A percentile compares a stretch with the other conserved stretches of the same genome.
phyloP scores from a whole-genome alignment of 1,139 yeast species.

The Pichia sp. region DNA sequence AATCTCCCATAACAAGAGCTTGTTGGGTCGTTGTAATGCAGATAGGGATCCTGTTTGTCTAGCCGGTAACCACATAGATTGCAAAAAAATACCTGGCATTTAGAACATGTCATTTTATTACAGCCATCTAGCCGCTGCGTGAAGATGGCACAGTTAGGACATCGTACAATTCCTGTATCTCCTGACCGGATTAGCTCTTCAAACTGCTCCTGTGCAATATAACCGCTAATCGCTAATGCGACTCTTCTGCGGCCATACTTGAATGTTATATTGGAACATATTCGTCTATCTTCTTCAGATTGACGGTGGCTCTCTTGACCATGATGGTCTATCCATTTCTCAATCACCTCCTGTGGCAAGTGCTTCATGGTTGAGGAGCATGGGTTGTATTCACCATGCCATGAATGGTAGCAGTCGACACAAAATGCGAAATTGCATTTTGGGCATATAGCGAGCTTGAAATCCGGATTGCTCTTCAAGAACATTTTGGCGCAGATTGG shows the following conservation, averaged over 20 bases:
- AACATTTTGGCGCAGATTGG: constrained; percentile 41
- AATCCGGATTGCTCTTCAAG: constrained; percentile 47
- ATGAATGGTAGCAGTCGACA: constrained; percentile 54
- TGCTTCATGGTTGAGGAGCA: constrained; percentile 39
- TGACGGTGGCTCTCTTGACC: constrained; percentile 22
- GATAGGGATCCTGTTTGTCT: constrained; percentile 45
- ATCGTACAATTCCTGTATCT: constrained; percentile 41
- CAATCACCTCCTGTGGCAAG: constrained; percentile 44
- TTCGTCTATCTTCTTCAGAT: constrained; percentile 30
- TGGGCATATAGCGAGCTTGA: constrained; percentile 51
- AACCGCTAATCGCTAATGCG: constrained; percentile 42
- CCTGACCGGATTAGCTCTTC: constrained; percentile 42
- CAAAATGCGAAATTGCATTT: constrained; percentile 58
- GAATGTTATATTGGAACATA: constrained; percentile 36
- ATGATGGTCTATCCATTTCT: constrained; percentile 36
- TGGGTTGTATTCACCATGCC: constrained; percentile 57
- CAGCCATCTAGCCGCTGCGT: constrained; percentile 66
- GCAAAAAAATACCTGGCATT: constrained; percentile 52
- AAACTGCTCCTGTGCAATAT: constrained; percentile 46
- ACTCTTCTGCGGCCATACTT: constrained; percentile 49
- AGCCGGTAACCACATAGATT: constrained; percentile 50
- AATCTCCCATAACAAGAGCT: constrained; percentile 50
- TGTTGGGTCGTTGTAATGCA: constrained; percentile 44
- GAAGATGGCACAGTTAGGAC: constrained; percentile 54
- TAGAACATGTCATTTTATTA: constrained; percentile 59